phyloP scores from a whole-genome alignment of 164 flowering plant genomes.

The Dillenia suffruticosa region DNA sequence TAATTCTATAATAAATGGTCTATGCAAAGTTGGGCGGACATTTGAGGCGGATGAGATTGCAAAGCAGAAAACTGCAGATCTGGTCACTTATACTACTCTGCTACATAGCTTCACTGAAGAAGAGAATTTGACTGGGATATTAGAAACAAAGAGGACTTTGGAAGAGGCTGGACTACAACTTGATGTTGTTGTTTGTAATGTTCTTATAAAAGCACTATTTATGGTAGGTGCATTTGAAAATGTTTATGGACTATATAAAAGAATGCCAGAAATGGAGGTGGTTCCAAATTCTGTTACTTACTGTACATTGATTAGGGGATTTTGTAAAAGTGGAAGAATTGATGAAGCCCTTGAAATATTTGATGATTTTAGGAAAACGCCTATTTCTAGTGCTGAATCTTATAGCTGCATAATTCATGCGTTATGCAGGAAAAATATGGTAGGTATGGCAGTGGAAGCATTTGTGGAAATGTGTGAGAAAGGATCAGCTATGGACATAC shows the following conservation, averaged over 20 bases:
- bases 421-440: constrained; percentile 55
- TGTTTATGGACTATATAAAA: constrained; percentile 41
- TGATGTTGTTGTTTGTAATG: constrained; percentile 66
- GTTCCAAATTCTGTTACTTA: constrained; percentile 54
- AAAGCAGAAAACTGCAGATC: constrained; percentile 42
- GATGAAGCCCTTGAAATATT: constrained; percentile 71
- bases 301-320: constrained; percentile 66
- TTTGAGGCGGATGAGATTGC: constrained; percentile 57
- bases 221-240: constrained; percentile 62
- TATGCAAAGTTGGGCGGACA: constrained; percentile 61
- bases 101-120: constrained; percentile 59
- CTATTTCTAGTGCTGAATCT: constrained; percentile 30
- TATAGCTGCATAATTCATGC: constrained; percentile 53
- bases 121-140: constrained; percentile 34
- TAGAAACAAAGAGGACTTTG: constrained; percentile 48
- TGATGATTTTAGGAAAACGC: constrained; percentile 45
- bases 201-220: constrained; percentile 68
- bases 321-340: constrained; percentile 48
- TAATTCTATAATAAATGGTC: constrained; percentile 68
- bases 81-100: constrained; percentile 51
- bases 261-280: constrained; percentile 44
- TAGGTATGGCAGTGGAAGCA: constrained; percentile 52
- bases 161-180: constrained; percentile 47
- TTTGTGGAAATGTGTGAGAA: constrained; percentile 46
- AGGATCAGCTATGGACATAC: constrained; percentile 35